phyloP scores from a whole-genome alignment of 768 basidiomycete species.

The Tulasnella sp. region DNA sequence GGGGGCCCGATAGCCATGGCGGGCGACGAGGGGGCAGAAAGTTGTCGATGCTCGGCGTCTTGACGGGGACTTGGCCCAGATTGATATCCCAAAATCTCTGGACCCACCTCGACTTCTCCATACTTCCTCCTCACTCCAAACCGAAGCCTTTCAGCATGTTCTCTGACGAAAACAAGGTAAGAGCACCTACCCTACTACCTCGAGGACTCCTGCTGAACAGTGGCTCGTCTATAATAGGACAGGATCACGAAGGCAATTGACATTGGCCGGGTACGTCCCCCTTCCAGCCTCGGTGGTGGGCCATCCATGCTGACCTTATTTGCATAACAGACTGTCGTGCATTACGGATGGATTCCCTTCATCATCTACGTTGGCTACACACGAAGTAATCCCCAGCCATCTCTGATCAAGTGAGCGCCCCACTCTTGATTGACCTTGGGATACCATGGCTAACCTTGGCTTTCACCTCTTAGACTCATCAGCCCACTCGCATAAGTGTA shows the following conservation, averaged over 20 bases:
- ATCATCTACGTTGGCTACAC: constrained; percentile 95
- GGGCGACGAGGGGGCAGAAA: background rate
- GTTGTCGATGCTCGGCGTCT: background rate
- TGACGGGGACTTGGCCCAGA: background rate
- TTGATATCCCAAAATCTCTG: background rate
- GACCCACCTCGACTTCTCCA: background rate
- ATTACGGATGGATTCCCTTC: constrained; percentile 93
- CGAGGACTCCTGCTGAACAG: background rate
- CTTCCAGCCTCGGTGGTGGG: background rate
- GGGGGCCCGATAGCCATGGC: constrained; percentile 17
- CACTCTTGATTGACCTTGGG: background rate
- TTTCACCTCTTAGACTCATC: constrained; percentile 51
- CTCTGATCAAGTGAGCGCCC: constrained; percentile 77
- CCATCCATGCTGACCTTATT: background rate
- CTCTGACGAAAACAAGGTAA: constrained; percentile 83
- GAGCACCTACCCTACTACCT: background rate
- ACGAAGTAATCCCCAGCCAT: constrained; percentile 85
- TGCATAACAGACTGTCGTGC: constrained; percentile 59
- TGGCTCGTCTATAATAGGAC: constrained; percentile 42
- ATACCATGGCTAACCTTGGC: background rate
- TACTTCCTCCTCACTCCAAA: too few species aligned
- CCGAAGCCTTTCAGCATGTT: constrained; percentile 42
- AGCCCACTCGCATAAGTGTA: constrained; percentile 86
- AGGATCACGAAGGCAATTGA: constrained; percentile 72
- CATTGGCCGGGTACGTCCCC: constrained; percentile 50